phyloP scores from a whole-genome alignment of 2,329 filamentous ascomycete species.

The Sclerotinia nivalis region DNA sequence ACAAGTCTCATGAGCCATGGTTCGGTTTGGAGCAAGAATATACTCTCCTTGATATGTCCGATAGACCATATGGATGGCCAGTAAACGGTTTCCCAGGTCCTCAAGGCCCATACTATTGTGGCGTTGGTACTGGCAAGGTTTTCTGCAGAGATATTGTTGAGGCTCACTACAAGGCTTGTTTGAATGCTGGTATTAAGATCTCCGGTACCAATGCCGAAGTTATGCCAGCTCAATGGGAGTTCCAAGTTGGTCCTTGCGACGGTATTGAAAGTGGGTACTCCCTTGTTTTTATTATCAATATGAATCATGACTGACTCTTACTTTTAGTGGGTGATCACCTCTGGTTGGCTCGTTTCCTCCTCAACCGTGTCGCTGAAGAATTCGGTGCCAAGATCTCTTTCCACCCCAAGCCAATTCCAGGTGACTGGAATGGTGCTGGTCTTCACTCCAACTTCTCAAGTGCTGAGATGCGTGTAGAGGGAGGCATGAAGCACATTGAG shows the following conservation, averaged over 20 bases:
- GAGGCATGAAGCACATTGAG: slow-evolving; percentile 95
- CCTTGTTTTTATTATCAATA: slow-evolving; percentile 19
- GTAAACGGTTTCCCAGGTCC: slow-evolving; percentile 75
- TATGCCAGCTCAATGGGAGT: slow-evolving; percentile 98
- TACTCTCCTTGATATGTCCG: slow-evolving; percentile 82
- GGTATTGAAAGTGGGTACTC: slow-evolving; percentile 72
- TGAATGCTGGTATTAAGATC: slow-evolving; percentile 89
- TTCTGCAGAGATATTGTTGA: slow-evolving; percentile 98
- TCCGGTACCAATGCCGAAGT: slow-evolving; percentile 99
- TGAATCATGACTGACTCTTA: slow-evolving; percentile 32
- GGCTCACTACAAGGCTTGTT: slow-evolving; percentile 81
- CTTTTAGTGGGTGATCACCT: slow-evolving; percentile 85
- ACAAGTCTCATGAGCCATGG: slow-evolving; percentile 85
- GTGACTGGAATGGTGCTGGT: slow-evolving; percentile 96
- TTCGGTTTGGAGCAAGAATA: slow-evolving; percentile 99
- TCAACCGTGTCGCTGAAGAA: slow-evolving; percentile 90
- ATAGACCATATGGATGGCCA: slow-evolving; percentile 92
- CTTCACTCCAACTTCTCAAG: slow-evolving; percentile 94
- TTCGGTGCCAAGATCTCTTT: slow-evolving; percentile 96
- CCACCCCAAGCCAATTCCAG: slow-evolving; percentile 91
- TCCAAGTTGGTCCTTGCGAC: slow-evolving; percentile 87
- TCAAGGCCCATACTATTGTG: slow-evolving; percentile 96
- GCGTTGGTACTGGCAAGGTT: slow-evolving; percentile 95
- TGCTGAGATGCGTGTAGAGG: slow-evolving; percentile 82
- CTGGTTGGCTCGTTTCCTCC: slow-evolving; percentile 88